Percentiles rank a stretch among this genome's conserved stretches.
These are phyloP conservation scores for Microcos paniculata DNA, from an alignment of 345 rosid species.

Conservation along the genomic window DNA sequence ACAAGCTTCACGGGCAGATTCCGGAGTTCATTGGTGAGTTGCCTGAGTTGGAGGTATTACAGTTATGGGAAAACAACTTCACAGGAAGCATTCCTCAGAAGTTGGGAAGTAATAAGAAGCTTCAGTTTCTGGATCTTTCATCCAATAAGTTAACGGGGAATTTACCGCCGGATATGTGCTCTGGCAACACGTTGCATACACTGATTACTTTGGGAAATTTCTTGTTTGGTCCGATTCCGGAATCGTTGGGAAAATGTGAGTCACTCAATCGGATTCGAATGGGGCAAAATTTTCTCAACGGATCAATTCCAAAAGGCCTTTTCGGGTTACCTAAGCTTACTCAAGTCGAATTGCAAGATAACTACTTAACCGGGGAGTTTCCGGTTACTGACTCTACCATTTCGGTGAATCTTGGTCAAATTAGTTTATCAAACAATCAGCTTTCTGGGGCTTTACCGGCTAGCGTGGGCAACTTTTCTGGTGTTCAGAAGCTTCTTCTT, in stretches of 20 bases:
- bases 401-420: slow-evolving; percentile 64
- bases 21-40: slow-evolving; percentile 77
- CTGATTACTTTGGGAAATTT: slow-evolving; percentile 73
- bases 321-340: slow-evolving; percentile 66
- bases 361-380: slow-evolving; percentile 60
- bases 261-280: slow-evolving; percentile 78
- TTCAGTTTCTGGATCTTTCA: slow-evolving; percentile 63
- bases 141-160: slow-evolving; percentile 78
- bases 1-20: slow-evolving; percentile 76
- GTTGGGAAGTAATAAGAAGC: slow-evolving; percentile 64
- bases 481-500: slow-evolving; percentile 80
- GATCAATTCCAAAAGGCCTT: slow-evolving; percentile 79
- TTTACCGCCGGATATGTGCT: slow-evolving; percentile 70
- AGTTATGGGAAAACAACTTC: slow-evolving; percentile 90
- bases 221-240: slow-evolving; percentile 78
- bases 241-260: slow-evolving; percentile 62
- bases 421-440: slow-evolving; percentile 73
- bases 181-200: slow-evolving; percentile 64
- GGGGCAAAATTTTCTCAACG: slow-evolving; percentile 86
- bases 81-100: slow-evolving; percentile 70
- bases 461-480: slow-evolving; percentile 69
- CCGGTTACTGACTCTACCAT: slow-evolving; percentile 45
- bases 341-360: slow-evolving; percentile 82
- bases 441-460: slow-evolving; percentile 76
- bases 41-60: slow-evolving; percentile 77